These are phyloP conservation scores for Ophiocordyceps sinensis DNA, from an alignment of 2,329 filamentous ascomycete species.

Conservation along the genomic window DNA sequence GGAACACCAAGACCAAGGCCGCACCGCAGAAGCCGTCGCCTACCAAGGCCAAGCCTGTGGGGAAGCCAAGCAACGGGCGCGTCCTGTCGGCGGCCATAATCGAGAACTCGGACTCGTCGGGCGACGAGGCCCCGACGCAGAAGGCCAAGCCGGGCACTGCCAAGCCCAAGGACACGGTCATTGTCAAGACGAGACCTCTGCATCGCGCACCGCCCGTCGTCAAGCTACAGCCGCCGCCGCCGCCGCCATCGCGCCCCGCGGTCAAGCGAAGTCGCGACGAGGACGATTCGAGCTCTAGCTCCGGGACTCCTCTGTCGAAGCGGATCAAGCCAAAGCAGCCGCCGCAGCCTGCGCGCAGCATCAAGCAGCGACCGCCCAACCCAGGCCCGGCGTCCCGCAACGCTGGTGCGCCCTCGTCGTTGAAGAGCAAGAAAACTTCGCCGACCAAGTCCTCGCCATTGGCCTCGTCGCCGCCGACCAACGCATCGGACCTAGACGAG, in stretches of 20 bases:
- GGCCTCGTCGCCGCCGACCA: constrained; percentile 51
- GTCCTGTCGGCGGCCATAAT: constrained; percentile 42
- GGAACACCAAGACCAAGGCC: constrained; percentile 19
- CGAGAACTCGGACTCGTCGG: constrained; percentile 40
- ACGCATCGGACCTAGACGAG: constrained; percentile 46
- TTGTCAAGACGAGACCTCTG: constrained; percentile 19
- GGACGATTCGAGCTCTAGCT: constrained; percentile 44
- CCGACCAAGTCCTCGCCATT: constrained; percentile 50
- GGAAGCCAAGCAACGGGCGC: constrained; percentile 25
- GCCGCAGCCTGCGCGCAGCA: constrained; percentile 14
- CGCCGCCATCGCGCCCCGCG: constrained; percentile 4
- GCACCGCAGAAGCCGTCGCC: constrained; percentile 18
- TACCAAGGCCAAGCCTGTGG: constrained; percentile 24
- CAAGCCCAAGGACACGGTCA: constrained; percentile 17
- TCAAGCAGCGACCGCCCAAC: constrained; percentile 34
- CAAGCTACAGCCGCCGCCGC: constrained; percentile 1
- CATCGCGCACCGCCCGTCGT: constrained; percentile 16
- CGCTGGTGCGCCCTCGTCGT: constrained; percentile 21
- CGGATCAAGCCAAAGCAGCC: constrained; percentile 37
- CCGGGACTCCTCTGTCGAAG: constrained; percentile 42
- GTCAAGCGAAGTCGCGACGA: constrained; percentile 38
- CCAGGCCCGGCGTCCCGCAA: constrained; percentile 29
- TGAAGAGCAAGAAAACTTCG: constrained; percentile 39
- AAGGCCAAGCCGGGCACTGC: constrained; percentile 13
- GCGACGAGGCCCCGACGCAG: constrained; percentile 25